Conservation (phyloP, 495 filamentous ascomycete genomes). For the Penicillium canariense region DNA sequence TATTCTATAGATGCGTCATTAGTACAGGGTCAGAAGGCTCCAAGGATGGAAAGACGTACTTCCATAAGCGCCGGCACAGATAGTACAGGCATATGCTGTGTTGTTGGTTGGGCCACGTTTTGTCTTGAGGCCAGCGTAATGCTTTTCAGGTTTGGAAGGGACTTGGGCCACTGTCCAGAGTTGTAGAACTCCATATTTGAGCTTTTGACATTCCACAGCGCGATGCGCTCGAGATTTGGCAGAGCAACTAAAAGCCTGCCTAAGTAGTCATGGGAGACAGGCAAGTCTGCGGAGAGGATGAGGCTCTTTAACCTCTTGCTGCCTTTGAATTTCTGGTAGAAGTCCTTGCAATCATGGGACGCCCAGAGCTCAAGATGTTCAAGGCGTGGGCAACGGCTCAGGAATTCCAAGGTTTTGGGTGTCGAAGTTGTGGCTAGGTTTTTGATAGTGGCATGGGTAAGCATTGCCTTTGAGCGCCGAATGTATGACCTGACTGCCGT, state of each 20-base stretch:
- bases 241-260: constrained; percentile 37
- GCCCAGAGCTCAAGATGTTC: constrained; percentile 35
- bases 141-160: constrained; percentile 37
- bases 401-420: constrained; percentile 29
- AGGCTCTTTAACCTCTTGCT: constrained; percentile 41
- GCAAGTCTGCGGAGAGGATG: constrained; percentile 35
- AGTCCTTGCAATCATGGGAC: constrained; percentile 16
- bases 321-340: constrained; percentile 33
- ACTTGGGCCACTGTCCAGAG: constrained; percentile 25
- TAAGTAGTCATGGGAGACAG: constrained; percentile 31
- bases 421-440: constrained; percentile 28
- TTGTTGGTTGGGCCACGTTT: not conserved
- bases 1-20: not conserved
- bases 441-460: constrained; percentile 40
- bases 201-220: constrained; percentile 30
- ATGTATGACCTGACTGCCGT: constrained; percentile 45
- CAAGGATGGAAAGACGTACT: not conserved
- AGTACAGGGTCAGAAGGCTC: no score
- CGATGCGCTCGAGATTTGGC: constrained; percentile 41
- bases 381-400: constrained; percentile 39
- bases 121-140: constrained; percentile 27
- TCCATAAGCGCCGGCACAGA: constrained; percentile 19
- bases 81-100: constrained; percentile 11
- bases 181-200: constrained; percentile 7
- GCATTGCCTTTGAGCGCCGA: constrained; percentile 36